Conservation (phyloP, 2,329 filamentous ascomycete genomes). For the Claviceps sp. region DNA sequence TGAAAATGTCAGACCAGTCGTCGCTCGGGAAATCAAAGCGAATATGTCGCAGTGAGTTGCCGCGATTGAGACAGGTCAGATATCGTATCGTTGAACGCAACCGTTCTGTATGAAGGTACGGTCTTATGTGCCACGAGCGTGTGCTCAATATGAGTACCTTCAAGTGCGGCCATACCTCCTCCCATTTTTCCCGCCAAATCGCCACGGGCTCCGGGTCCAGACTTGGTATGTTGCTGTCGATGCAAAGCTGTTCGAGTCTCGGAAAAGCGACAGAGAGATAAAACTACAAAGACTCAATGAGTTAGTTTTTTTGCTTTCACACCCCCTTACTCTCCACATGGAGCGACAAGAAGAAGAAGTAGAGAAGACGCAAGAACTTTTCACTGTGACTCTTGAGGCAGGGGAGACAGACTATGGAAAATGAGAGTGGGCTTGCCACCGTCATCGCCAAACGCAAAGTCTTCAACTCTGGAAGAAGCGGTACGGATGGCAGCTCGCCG, state of each 20-base stretch:
- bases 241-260: too few relatives aligned
- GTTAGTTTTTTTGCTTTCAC: not conserved
- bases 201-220: too few relatives aligned
- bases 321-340: too few relatives aligned
- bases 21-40: conserved; percentile 16
- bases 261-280: too few relatives aligned
- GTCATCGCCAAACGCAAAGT: conserved; percentile 14
- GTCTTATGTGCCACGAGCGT: too few relatives aligned
- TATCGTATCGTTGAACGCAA: conserved; percentile 8
- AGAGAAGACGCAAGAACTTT: too few relatives aligned
- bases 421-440: conserved; percentile 1
- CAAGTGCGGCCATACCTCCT: too few relatives aligned
- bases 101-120: too few relatives aligned
- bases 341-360: too few relatives aligned
- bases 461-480: conserved; percentile 16
- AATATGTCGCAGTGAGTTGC: conserved; percentile 15
- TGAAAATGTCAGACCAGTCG: conserved; percentile 4
- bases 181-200: too few relatives aligned
- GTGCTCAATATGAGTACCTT: too few relatives aligned
- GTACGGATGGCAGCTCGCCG: conserved; percentile 3
- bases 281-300: not conserved
- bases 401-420: conserved; percentile 4
- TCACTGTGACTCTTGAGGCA: not conserved
- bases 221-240: too few relatives aligned
- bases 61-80: conserved; percentile 15